Percentiles rank a stretch among this genome's conserved stretches.
Evolutionary conservation across 2,329 filamentous ascomycete species (phyloP).

Genomic region (Penicillium sp.): DNA sequence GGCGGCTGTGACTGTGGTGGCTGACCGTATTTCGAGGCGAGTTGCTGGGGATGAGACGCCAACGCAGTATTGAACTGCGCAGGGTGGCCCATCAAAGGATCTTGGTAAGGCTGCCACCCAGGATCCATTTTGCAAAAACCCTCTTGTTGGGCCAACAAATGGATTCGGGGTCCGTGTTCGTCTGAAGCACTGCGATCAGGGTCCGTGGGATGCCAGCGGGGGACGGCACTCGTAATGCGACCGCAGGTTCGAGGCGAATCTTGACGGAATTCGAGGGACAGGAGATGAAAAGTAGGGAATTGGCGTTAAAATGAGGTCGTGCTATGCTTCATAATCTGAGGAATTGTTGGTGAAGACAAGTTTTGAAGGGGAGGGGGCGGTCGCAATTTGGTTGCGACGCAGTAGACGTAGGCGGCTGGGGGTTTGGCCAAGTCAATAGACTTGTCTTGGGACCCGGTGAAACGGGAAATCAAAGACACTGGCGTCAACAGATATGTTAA

Average conservation of each 20-base stretch:
- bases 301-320: constrained; percentile 20
- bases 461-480: neutral
- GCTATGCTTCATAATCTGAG: constrained; percentile 26
- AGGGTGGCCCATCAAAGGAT: constrained; percentile 58
- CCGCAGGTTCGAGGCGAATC: constrained; percentile 13
- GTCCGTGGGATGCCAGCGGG: constrained; percentile 24
- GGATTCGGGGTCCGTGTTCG: constrained; percentile 14
- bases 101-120: constrained; percentile 67
- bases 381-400: constrained; percentile 13
- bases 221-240: constrained; percentile 31
- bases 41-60: constrained; percentile 49
- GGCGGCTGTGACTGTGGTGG: constrained; percentile 51
- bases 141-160: constrained; percentile 28
- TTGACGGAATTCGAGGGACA: constrained; percentile 20
- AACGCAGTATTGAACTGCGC: constrained; percentile 62
- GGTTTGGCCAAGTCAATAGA: constrained; percentile 10
- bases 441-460: constrained; percentile 6
- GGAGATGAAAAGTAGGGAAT: constrained; percentile 16
- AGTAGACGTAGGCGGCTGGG: constrained; percentile 14
- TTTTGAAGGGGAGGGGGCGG: constrained; percentile 16
- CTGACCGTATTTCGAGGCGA: constrained; percentile 50
- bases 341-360: constrained; percentile 12
- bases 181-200: constrained; percentile 30
- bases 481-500: neutral
- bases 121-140: constrained; percentile 45